Base-by-base conservation (phyloP, 768 basidiomycete species). In the Rhodocollybia butyracea region DNA sequence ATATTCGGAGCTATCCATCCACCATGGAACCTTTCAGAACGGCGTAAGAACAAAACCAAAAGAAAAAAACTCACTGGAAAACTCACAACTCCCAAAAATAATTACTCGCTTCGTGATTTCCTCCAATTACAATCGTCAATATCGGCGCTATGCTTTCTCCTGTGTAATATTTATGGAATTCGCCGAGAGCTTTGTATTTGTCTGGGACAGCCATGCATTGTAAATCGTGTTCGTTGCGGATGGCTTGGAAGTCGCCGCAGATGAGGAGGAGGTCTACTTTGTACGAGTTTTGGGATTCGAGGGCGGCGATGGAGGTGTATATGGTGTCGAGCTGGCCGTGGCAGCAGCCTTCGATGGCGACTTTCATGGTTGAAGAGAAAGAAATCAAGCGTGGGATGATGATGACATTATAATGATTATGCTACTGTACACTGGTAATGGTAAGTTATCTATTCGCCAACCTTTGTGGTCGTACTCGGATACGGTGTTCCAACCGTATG, bases 1-100 rank as follows among this genome's bases (percentile, higher is more conserved):
- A 99, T 95, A 65, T 97, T 95, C 0, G 90, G 91, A 0, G 96
- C 97, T 11, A 98, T 71, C 95, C 96, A 98, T 5, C 94, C 96
- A 17, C 96, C 95, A 63, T 98, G 91, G 68, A 94, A 98, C 55
- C 93, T 95, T 51, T 30, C 7, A 51, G 10, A 26, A 36, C 76
- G 68, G 43, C 46, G 47, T 34, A 51, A 21, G 53, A 15, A 46
- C 17, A 12, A 38, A 11, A 2, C 5, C 13, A 39, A 22, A 15
- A 32, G 10, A 34, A n/a, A 50, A 46, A 56, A 12, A 30, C 30
- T 4, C 34, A 34, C 19, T 19, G 15, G 21, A 39, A 29, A 2
- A 74, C 89, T 70, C 64, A 93, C 91, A 97, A 71, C 68, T 99
- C 97, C 88, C 92, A 95, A 73, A 98, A 78, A 66, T 98, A 97